Evolutionary conservation across 805 yeast genomes (phyloP).

Genomic region (Wickerhamomyces subpelliculosus): DNA sequence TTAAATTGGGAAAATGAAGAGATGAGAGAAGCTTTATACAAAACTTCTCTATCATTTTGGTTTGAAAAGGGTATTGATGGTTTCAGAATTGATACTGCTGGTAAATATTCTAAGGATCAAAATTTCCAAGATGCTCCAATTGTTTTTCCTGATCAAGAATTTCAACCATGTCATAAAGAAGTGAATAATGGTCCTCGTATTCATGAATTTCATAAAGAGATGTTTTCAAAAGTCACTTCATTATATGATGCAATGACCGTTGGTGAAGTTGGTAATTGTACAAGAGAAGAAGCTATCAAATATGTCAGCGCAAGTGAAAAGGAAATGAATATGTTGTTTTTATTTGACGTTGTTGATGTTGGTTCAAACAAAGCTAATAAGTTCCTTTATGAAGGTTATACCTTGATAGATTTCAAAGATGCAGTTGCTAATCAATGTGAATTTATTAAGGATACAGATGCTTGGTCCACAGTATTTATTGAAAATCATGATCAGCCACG

Average conservation of each 20-base stretch:
- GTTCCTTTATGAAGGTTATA: constrained; percentile 27
- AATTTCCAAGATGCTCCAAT: constrained; percentile 43
- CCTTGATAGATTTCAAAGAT: constrained; percentile 33
- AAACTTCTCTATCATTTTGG: constrained; percentile 46
- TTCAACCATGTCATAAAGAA: constrained; percentile 30
- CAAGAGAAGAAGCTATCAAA: constrained; percentile 34
- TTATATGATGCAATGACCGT: constrained; percentile 49
- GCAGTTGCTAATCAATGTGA: constrained; percentile 29
- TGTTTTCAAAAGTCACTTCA: constrained; percentile 34
- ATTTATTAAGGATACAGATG: constrained; percentile 42
- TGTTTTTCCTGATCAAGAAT: constrained; percentile 30
- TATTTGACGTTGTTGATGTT: constrained; percentile 27
- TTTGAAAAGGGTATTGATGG: constrained; percentile 51
- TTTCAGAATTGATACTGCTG: constrained; percentile 51
- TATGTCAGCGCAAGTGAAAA: constrained; percentile 32
- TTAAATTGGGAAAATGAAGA: constrained; percentile 50
- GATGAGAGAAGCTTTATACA: constrained; percentile 29
- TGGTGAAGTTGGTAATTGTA: constrained; percentile 44
- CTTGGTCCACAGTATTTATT: constrained; percentile 48
- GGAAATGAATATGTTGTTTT: constrained; percentile 36
- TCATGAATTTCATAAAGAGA: constrained; percentile 51
- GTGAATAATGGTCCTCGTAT: constrained; percentile 46
- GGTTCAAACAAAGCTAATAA: constrained; percentile 32
- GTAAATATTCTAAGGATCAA: constrained; percentile 42
- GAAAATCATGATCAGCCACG: constrained; percentile 60